phyloP scores from a whole-genome alignment of 495 filamentous ascomycete genomes.

The Xylaria venustula region DNA sequence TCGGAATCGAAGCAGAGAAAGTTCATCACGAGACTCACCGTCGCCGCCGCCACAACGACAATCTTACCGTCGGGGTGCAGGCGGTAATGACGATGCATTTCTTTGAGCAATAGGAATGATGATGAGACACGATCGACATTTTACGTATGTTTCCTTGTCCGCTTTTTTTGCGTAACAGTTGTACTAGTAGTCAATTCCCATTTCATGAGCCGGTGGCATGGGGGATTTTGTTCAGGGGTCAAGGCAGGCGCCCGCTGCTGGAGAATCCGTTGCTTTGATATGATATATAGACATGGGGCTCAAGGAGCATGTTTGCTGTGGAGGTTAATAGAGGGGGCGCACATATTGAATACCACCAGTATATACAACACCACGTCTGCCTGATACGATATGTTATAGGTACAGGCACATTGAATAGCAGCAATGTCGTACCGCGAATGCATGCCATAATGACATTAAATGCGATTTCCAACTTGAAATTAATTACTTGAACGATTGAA shows the following conservation, averaged over 20 bases:
- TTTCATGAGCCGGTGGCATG: neutral
- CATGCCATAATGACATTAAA: no score
- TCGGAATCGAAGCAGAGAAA: slow-evolving; percentile 18
- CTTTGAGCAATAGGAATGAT: slow-evolving; percentile 17
- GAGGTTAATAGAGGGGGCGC: neutral
- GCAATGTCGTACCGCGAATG: no score
- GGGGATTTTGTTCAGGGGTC: neutral
- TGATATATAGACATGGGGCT: slow-evolving; percentile 1
- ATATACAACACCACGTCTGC: neutral
- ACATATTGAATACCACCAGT: neutral
- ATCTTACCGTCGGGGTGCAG: slow-evolving; percentile 19
- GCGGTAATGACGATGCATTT: slow-evolving; percentile 25
- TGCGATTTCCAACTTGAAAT: no score
- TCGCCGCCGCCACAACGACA: slow-evolving; percentile 22
- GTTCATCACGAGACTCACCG: slow-evolving; percentile 17
- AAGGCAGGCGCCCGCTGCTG: neutral
- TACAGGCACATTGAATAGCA: no score
- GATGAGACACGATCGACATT: slow-evolving; percentile 30
- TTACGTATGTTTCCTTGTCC: slow-evolving; percentile 22
- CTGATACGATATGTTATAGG: no score
- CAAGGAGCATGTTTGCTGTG: neutral
- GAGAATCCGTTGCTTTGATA: slow-evolving; percentile 3
- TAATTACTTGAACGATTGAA: no score
- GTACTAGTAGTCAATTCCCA: slow-evolving; percentile 6
- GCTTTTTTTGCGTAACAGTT: slow-evolving; percentile 11